Base-by-base conservation (phyloP, 1,284 basidiomycete species). In the Exobasidium cylindrosporum region DNA sequence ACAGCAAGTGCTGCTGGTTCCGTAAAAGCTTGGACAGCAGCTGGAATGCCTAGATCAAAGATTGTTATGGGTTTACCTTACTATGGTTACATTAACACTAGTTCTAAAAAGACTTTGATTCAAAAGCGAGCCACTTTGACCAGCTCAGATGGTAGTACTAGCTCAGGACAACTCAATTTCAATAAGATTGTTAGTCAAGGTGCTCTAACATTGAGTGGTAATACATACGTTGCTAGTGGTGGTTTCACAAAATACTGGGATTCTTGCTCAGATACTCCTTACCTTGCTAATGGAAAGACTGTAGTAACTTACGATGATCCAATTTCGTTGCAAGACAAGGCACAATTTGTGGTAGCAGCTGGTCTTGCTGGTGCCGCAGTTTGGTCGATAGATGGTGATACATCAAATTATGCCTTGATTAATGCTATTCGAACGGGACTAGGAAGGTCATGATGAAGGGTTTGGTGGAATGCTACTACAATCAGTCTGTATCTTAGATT, bases 271-370 rank as follows among this genome's bases (percentile, higher is more conserved):
- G 67, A 76, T 49, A 74, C 72, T 1, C 74, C 74, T 1, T 76
- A 58, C 61, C 58, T 76, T 3, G 30, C 61, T 47, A 67, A 73
- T 55, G 73, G 67, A 4, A 45, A 54, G 10, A 58, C 21, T 21
- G 64, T 75, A n/a, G 57, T 76, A 17, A 75, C 68, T 23, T 76
- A 76, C 57, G 74, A 76, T 60, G 74, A 76, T 56, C 66, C 73
- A 1, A 62, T 58, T 21, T 70, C 67, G 17, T 58, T 72, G 44
- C 69, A 61, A 55, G 74, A 76, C 54, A 76, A 76, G 57, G 73
- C 65, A 10, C 62, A 65, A 0, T 76, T 76, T 63, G 67, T 68
- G 0, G 58, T 52, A 13, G 60, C 64, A 5, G 68, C 74, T 0
- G 71, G 69, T 3, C 64, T 76, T 21, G 71, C 57, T 11, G 74